Evolutionary conservation across 2,329 filamentous ascomycete genomes (phyloP), one percentile per base, ranked within the genome.

Genomic region (Nigrospora sphaerica): DNA sequence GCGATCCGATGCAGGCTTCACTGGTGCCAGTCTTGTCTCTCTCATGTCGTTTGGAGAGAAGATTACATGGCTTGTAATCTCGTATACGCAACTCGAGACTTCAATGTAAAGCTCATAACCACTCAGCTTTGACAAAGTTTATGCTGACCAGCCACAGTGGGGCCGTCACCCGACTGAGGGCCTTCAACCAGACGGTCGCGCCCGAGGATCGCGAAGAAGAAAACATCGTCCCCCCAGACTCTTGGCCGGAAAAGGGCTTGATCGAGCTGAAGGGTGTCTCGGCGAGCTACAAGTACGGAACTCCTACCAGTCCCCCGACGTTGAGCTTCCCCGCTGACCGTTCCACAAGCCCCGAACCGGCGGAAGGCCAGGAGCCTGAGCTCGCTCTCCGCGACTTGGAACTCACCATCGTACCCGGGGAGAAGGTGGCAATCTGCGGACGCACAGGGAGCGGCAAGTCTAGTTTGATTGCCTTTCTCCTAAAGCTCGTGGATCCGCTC

Each of bases 391-490:
- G 57, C 2, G 47, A 60, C 7, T 52, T 68, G 33, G 40, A 41
- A 6, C 55, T 67, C 10, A 45, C 44, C 1, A 62, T 68, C 17
- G 16, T 42, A 0, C 33, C 61, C 1, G 60, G 62, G 3, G 55
- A 66, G 45, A 65, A 63, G 42, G 49, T 65, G 1, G 62, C 59
- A 7, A 54, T 67, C 23, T 63, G 60, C 23, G 63, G 64, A 2
- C 56, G 62, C 2, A 67, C 60, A 2, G 59, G 53, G 42, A 68
- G 64, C 45, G 68, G 67, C 2, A 73, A 73, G 47, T 70, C 67
- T 1, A 65, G 58, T 14, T 50, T 70, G 12, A 58, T 73, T n/a
- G 57, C 63, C 9, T 55, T 67, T 0, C 56, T 73, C 1, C 62
- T 71, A 31, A 64, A 65, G 4, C 59, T 72, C 1, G 56, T 73